These are phyloP conservation scores for Eleusine indica DNA, from an alignment of 176 grass and related monocot species.

Conservation along the genomic window DNA sequence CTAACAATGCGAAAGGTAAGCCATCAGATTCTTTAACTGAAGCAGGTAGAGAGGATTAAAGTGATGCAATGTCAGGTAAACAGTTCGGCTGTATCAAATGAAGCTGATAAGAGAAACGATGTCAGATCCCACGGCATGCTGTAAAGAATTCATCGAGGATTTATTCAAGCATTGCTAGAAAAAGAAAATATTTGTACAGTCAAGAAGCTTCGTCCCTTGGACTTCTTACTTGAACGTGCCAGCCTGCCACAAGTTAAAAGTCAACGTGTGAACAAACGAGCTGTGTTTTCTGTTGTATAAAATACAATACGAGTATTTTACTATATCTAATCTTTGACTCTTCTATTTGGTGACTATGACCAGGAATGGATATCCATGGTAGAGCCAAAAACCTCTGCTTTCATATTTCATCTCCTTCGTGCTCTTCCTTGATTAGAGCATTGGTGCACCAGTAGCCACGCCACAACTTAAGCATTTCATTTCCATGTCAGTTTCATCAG, in stretches of 20 bases:
- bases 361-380: neutral
- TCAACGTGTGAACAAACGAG: slow-evolving; percentile 25
- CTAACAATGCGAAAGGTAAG: neutral
- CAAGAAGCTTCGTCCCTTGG: neutral
- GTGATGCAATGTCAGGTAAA: neutral
- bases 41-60: slow-evolving; percentile 1
- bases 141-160: neutral
- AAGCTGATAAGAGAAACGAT: neutral
- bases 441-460: neutral
- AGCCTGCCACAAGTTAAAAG: neutral
- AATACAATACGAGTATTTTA: neutral
- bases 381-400: neutral
- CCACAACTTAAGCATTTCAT: neutral
- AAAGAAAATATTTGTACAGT: neutral
- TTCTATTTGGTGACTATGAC: neutral
- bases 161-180: neutral
- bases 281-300: neutral
- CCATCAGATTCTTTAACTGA: neutral
- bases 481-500: neutral
- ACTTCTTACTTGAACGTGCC: slow-evolving; percentile 24
- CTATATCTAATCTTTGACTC: slow-evolving; percentile 21
- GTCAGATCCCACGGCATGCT: slow-evolving; percentile 2
- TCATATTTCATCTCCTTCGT: neutral
- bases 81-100: neutral
- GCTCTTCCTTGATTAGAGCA: slow-evolving; percentile 20